Base-by-base conservation (phyloP, 352 stramenopile species). In the Globisporangium megalacanthum region DNA sequence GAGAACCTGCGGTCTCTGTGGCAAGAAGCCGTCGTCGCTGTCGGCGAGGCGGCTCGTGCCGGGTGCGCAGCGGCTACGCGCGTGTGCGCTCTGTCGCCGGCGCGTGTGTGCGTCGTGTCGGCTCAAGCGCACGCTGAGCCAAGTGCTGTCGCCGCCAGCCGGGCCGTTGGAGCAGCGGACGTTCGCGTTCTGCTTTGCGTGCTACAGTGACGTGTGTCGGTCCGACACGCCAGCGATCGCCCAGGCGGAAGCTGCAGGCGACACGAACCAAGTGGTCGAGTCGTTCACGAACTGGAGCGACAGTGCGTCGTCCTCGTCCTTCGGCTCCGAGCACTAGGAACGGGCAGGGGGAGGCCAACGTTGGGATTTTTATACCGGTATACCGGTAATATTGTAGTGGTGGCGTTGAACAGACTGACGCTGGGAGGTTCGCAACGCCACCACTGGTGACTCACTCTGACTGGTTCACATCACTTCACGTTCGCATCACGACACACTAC, bases 121-220 rank as follows among this genome's bases (percentile, higher is more conserved):
- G n/a, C 33, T 57, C 14, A 56, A 48, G 20, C 56, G 57, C 41
- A 57, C 41, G 14, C 49, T 62, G 49, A 57, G 39, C 45, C 54
- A 59, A 15, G 19, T 59, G 1, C 15, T 14, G 3, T 46, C 54
- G 10, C n/a, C 54, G 1, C 17, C 46, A 29, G 25, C 25, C 0
- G 36, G 35, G 13, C 35, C n/a, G 37, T 37, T 54, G 46, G 15
- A 29, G 46, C 46, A 54, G 45, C 55, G 39, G 6, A 15, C 35
- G 20, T 56, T 57, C 29, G 13, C 41, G 35, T 74, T 74, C 50
- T 74, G 66, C 50, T 20, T 47, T 0, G 58, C 52, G 5, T 73
- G 66, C 47, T 67, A 68, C n/a, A 52, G 29, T 20, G 52, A 70
- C 22, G 60, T 60, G 37, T 46, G 49, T 2, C 60, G 39, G 1